A percentile compares a stretch with the other conserved stretches of the same genome.
These are phyloP conservation scores for Dissoconium aciculare DNA, from an alignment of 2,329 filamentous ascomycete genomes.

Conservation along the genomic window DNA sequence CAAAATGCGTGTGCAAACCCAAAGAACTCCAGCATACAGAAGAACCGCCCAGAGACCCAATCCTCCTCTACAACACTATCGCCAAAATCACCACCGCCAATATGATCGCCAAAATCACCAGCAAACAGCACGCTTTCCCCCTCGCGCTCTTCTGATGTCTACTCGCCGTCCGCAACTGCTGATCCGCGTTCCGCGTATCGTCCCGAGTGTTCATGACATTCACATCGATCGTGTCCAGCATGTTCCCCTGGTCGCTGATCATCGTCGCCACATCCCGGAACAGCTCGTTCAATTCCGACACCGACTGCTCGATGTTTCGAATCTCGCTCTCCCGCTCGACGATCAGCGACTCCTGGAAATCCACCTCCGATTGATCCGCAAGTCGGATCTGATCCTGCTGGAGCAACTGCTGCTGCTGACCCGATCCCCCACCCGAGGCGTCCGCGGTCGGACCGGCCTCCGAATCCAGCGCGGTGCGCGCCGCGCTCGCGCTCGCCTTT, in stretches of 20 bases:
- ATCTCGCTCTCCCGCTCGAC: constrained; percentile 95
- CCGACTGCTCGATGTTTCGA: constrained; percentile 90
- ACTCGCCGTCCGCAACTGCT: constrained; percentile 71
- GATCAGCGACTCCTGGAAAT: constrained; percentile 92
- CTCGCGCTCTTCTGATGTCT: constrained; percentile 90
- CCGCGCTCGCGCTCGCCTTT: constrained; percentile 68
- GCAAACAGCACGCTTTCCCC: constrained; percentile 82
- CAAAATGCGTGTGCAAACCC: no score
- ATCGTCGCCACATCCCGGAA: constrained; percentile 98
- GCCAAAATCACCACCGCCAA: constrained; percentile 80
- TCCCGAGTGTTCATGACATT: constrained; percentile 74
- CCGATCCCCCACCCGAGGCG: constrained; percentile 34
- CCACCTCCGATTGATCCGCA: constrained; percentile 83
- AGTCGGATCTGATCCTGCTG: constrained; percentile 57
- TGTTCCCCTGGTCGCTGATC: constrained; percentile 81
- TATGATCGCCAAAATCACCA: constrained; percentile 79
- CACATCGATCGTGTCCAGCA: constrained; percentile 71
- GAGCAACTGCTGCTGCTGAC: constrained; percentile 37
- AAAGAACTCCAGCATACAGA: no score
- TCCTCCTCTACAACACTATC: constrained; percentile 65
- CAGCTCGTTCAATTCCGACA: constrained; percentile 87
- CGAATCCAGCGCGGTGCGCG: constrained; percentile 55
- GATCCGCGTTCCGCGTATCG: constrained; percentile 71
- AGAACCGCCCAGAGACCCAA: no score
- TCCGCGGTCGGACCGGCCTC: constrained; percentile 24